Evolutionary conservation across 805 yeast species (phyloP).

Genomic region (Candida multigemmis): DNA sequence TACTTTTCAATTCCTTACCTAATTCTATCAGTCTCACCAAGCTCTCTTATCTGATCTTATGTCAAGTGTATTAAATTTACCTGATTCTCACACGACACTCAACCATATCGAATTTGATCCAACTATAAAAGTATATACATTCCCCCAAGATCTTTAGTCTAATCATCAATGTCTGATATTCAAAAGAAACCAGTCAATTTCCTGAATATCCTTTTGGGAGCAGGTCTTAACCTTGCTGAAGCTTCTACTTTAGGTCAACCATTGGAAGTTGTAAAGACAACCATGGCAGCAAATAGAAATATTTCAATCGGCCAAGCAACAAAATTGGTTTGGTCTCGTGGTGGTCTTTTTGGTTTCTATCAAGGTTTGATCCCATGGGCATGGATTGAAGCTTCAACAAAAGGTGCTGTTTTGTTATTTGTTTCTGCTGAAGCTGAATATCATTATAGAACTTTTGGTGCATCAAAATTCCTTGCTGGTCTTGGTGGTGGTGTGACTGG

Average conservation of each 20-base stretch:
- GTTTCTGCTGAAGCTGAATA: conserved; percentile 92
- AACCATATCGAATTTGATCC: no score
- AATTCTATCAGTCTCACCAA: no score
- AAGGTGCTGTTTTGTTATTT: conserved; percentile 91
- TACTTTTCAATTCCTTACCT: no score
- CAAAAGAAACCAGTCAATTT: conserved; percentile 82
- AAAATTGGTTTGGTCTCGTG: conserved; percentile 80
- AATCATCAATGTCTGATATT: no score
- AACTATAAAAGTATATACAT: no score
- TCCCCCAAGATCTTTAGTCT: no score
- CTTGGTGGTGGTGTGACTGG: conserved; percentile 94
- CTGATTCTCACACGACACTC: no score
- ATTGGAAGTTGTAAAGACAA: conserved; percentile 88
- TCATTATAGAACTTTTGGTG: conserved; percentile 52
- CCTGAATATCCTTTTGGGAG: conserved; percentile 87
- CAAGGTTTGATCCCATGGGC: conserved; percentile 99
- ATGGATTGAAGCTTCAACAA: conserved; percentile 98
- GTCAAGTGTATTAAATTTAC: no score
- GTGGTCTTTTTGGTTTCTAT: conserved; percentile 87
- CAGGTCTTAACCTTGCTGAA: conserved; percentile 86
- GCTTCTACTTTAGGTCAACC: conserved; percentile 96
- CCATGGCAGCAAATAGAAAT: conserved; percentile 94
- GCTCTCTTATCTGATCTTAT: no score
- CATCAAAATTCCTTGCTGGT: conserved; percentile 69
- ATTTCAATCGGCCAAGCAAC: conserved; percentile 61